These are phyloP conservation scores for Lyophyllum decastes DNA, from an alignment of 768 basidiomycete species.

Conservation along the genomic window DNA sequence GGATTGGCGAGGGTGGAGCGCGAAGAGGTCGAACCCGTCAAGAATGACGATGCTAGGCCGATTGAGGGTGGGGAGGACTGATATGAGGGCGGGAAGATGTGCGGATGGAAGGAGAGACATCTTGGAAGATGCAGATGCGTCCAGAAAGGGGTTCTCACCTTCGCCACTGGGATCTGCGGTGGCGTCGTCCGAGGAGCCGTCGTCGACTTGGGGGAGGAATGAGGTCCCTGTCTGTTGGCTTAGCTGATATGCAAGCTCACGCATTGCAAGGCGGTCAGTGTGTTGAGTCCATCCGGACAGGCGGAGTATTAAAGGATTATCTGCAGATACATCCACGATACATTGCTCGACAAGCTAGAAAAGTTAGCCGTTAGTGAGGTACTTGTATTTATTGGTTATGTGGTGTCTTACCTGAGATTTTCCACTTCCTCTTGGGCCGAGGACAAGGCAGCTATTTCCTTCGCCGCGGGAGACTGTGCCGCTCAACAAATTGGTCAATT, in stretches of 20 bases:
- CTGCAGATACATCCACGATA: constrained; percentile 42
- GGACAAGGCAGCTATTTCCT: constrained; percentile 89
- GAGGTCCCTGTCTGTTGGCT: constrained; percentile 71
- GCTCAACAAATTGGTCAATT: constrained; percentile 62
- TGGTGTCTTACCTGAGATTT: constrained; percentile 67
- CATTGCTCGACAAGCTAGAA: constrained; percentile 62
- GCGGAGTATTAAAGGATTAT: constrained; percentile 68
- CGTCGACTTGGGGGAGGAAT: constrained; percentile 44
- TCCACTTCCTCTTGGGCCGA: constrained; percentile 85
- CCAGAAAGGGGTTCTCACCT: constrained; percentile 51
- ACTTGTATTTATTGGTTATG: not conserved
- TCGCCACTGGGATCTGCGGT: constrained; percentile 35
- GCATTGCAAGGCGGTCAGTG: constrained; percentile 87
- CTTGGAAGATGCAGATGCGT: constrained; percentile 22
- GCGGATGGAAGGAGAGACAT: constrained; percentile 61
- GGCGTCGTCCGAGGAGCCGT: constrained; percentile 30
- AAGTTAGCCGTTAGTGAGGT: constrained; percentile 3
- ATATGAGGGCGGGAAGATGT: constrained; percentile 74
- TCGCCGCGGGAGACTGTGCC: constrained; percentile 83
- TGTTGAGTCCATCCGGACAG: constrained; percentile 85
- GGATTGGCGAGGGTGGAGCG: constrained; percentile 88
- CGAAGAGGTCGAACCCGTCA: constrained; percentile 93
- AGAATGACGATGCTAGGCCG: constrained; percentile 83
- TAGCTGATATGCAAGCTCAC: constrained; percentile 88
- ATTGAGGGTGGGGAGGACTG: constrained; percentile 73